Evolutionary conservation across 2,329 filamentous ascomycete species (phyloP).

Genomic region (Pseudogymnoascus sp.): DNA sequence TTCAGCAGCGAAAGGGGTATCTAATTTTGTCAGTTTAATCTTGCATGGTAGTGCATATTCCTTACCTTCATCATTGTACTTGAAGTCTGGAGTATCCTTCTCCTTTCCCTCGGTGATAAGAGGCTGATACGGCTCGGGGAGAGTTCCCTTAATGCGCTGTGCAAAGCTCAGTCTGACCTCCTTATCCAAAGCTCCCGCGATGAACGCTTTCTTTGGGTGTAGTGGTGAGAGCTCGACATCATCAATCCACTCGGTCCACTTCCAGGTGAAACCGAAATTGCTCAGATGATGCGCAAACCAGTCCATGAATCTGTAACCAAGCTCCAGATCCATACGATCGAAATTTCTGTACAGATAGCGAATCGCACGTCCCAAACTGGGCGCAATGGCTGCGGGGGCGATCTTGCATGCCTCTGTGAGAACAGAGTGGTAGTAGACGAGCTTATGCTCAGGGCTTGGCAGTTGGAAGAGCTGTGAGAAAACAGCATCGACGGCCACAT

Average conservation of each 20-base stretch:
- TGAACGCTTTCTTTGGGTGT: conserved; percentile 88
- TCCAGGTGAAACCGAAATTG: conserved; percentile 99
- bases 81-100: conserved; percentile 92
- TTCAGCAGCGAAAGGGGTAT: conserved; percentile 72
- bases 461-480: conserved; percentile 92
- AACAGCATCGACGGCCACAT: conserved; percentile 92
- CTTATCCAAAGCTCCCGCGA: conserved; percentile 83
- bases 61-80: conserved; percentile 69
- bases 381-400: conserved; percentile 90
- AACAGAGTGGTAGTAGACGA: conserved; percentile 93
- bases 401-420: conserved; percentile 95
- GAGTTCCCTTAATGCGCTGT: conserved; percentile 86
- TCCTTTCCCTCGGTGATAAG: conserved; percentile 83
- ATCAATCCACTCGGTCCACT: conserved; percentile 95
- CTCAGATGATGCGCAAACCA: conserved; percentile 98
- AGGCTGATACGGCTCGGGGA: conserved; percentile 72
- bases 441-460: conserved; percentile 79
- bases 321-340: conserved; percentile 76
- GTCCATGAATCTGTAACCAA: conserved; percentile 81
- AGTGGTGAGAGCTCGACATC: conserved; percentile 70
- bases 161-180: conserved; percentile 95
- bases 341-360: conserved; percentile 80
- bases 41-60: conserved; percentile 16
- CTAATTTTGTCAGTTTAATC: conserved; percentile 25
- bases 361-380: conserved; percentile 86